A percentile compares a stretch with the other conserved stretches of the same genome.
Evolutionary conservation across 768 basidiomycete genomes (phyloP).

Genomic region (Suillus luteus): DNA sequence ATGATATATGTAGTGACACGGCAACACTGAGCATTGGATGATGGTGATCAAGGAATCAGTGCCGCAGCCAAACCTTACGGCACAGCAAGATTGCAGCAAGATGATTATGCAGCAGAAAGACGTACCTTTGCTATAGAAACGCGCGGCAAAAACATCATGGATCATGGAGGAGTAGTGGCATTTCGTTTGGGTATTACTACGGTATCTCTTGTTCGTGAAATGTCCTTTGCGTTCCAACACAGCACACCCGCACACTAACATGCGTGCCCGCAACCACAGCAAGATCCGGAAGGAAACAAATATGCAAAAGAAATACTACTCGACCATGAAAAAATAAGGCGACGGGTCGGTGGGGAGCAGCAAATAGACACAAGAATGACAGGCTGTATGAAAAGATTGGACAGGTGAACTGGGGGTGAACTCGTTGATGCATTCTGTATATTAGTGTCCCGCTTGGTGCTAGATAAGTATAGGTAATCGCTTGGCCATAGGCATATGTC

Average conservation of each 20-base stretch:
- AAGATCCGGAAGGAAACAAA: slow-evolving; percentile 19
- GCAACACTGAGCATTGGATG: background rate
- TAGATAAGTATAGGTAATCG: slow-evolving; percentile 19
- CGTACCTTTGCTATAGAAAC: background rate
- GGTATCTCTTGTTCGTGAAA: slow-evolving; percentile 12
- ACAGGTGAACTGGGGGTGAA: slow-evolving; percentile 8
- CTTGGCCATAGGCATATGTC: slow-evolving; percentile 7
- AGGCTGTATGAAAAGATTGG: slow-evolving; percentile 18
- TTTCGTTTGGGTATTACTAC: slow-evolving; percentile 14
- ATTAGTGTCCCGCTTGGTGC: slow-evolving; percentile 14
- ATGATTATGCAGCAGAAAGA: background rate
- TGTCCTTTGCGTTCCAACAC: slow-evolving; percentile 3
- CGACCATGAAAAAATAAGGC: slow-evolving; percentile 14
- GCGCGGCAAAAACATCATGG: background rate
- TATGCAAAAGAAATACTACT: slow-evolving; percentile 23
- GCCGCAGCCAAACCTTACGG: background rate
- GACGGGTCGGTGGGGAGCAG: slow-evolving; percentile 12
- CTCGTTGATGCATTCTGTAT: slow-evolving; percentile 9
- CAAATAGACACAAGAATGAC: slow-evolving; percentile 19
- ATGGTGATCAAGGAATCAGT: background rate
- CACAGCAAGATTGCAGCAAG: background rate
- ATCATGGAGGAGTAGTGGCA: slow-evolving; percentile 5
- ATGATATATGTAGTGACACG: background rate
- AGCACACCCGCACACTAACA: slow-evolving; percentile 9
- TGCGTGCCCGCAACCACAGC: slow-evolving; percentile 18